Conservation (phyloP, 768 basidiomycete genomes). For the Multifurca ochricompacta region DNA sequence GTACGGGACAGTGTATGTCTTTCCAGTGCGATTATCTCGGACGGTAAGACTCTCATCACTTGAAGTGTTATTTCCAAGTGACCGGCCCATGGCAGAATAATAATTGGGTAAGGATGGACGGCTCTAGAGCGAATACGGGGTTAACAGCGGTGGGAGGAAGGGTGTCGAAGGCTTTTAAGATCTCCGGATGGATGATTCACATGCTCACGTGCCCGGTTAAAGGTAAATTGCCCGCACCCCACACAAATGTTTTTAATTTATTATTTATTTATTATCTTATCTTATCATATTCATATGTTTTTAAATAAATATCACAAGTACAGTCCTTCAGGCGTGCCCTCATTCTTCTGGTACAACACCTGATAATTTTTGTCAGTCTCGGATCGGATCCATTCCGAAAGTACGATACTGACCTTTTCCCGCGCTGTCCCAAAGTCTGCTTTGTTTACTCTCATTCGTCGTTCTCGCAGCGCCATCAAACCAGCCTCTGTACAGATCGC, state of each 20-base stretch:
- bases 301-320: constrained; percentile 58
- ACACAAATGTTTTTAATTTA: too few species aligned
- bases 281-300: background rate
- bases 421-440: constrained; percentile 83
- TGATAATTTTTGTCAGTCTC: constrained; percentile 26
- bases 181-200: background rate
- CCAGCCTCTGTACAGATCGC: constrained; percentile 99
- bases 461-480: constrained; percentile 84
- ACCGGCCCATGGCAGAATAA: constrained; percentile 15
- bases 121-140: background rate
- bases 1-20: constrained; percentile 65
- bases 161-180: background rate
- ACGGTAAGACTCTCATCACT: constrained; percentile 45
- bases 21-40: constrained; percentile 79
- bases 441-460: constrained; percentile 91
- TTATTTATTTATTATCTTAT: background rate
- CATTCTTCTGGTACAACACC: constrained; percentile 95
- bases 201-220: constrained; percentile 4
- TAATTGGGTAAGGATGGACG: background rate
- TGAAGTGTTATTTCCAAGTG: background rate
- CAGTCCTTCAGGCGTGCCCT: constrained; percentile 86
- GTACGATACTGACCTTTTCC: constrained; percentile 67
- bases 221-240: too few species aligned
- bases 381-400: background rate
- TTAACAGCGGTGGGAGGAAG: background rate